These are phyloP conservation scores for Blepharisma undulans DNA, from an alignment of 169 alveolate genomes.

Conservation along the genomic window DNA sequence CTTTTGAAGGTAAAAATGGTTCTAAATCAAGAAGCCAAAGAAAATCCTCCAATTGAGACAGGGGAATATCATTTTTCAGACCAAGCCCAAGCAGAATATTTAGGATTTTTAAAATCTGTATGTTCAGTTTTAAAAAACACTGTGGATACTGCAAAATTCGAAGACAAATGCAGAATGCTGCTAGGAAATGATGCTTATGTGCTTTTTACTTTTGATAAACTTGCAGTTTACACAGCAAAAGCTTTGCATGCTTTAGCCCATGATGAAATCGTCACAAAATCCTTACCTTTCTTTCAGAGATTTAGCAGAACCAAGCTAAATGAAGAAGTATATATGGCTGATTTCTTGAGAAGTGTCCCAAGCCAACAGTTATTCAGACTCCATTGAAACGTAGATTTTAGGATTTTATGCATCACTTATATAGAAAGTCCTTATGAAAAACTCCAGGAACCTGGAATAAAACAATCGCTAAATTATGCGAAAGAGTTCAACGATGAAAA, in stretches of 20 bases:
- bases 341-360: background rate
- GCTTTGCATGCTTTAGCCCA: background rate
- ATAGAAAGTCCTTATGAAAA: conserved; percentile 27
- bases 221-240: background rate
- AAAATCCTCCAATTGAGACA: background rate
- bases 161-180: conserved; percentile 13
- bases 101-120: background rate
- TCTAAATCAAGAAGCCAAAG: background rate
- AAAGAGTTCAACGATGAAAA: background rate
- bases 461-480: background rate
- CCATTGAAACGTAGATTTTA: background rate
- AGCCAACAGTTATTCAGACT: background rate
- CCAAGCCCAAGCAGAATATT: background rate
- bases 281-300: background rate
- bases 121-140: background rate
- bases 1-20: conserved; percentile 15
- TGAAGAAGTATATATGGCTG: background rate
- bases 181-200: conserved; percentile 17
- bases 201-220: conserved; percentile 27
- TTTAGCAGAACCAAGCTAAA: background rate
- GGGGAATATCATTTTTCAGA: background rate
- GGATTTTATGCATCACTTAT: background rate
- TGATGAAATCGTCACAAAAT: background rate
- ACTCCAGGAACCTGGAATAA: background rate
- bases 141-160: background rate